phyloP scores from a whole-genome alignment of 805 yeast genomes.

The Pichia heedii region DNA sequence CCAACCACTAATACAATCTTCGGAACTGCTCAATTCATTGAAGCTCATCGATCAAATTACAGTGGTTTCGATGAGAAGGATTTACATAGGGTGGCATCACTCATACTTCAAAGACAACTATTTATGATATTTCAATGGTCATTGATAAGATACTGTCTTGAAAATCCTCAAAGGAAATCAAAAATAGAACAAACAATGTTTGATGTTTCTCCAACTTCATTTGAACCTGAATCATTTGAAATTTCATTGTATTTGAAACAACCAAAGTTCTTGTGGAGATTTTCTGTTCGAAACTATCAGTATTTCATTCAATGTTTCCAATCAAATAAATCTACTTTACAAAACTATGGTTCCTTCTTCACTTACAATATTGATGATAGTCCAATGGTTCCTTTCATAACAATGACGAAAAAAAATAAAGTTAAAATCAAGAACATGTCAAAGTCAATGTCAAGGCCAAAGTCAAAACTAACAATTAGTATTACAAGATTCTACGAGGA shows the following conservation, averaged over 20 bases:
- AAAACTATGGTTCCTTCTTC: not conserved
- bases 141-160: not conserved
- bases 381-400: not conserved
- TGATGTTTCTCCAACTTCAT: not conserved
- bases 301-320: not conserved
- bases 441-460: not conserved
- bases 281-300: not conserved
- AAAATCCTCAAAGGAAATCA: not conserved
- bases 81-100: not conserved
- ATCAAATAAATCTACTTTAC: not conserved
- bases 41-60: not conserved
- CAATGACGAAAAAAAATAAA: too few species aligned
- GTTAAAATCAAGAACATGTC: not conserved
- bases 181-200: not conserved
- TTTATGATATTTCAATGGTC: not conserved
- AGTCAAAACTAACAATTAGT: not conserved
- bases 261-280: conserved; percentile 3
- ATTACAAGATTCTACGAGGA: not conserved
- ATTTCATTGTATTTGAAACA: not conserved
- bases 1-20: not conserved
- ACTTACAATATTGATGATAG: not conserved
- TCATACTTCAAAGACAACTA: conserved; percentile 1
- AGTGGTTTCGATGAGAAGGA: not conserved
- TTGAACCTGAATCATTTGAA: not conserved
- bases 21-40: conserved; percentile 2